These are phyloP conservation scores for Microcera coccophila DNA, from an alignment of 2,329 filamentous ascomycete genomes.

Conservation along the genomic window DNA sequence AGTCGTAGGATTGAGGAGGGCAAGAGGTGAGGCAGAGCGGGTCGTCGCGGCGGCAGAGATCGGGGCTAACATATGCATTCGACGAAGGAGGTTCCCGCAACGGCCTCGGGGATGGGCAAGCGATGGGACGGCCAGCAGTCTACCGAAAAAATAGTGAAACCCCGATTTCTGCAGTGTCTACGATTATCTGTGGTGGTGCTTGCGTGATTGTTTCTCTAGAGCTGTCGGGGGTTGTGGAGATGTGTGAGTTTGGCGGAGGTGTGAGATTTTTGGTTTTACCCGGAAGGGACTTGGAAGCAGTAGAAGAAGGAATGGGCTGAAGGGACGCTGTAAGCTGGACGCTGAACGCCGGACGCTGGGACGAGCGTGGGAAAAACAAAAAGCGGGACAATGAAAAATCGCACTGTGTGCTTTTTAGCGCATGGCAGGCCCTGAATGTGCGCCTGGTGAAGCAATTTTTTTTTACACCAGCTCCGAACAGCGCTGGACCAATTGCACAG, in stretches of 20 bases:
- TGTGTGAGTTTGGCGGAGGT: slow-evolving; percentile 24
- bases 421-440: slow-evolving; percentile 14
- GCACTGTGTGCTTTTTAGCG: slow-evolving; percentile 21
- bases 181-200: neutral
- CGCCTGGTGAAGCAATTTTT: neutral
- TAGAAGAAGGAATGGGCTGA: slow-evolving; percentile 22
- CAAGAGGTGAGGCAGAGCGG: slow-evolving; percentile 11
- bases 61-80: slow-evolving; percentile 25
- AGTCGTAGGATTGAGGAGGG: slow-evolving; percentile 11
- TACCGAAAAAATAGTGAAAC: slow-evolving; percentile 19
- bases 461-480: slow-evolving; percentile 7
- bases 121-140: slow-evolving; percentile 6
- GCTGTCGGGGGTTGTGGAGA: slow-evolving; percentile 17
- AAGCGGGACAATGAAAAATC: slow-evolving; percentile 11
- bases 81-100: slow-evolving; percentile 11
- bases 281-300: slow-evolving; percentile 20
- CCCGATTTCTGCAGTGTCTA: slow-evolving; percentile 9
- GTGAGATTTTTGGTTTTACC: slow-evolving; percentile 26
- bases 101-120: slow-evolving; percentile 10
- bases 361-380: slow-evolving; percentile 27
- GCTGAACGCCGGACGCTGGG: no score
- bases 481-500: slow-evolving; percentile 10
- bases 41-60: slow-evolving; percentile 21
- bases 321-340: no score
- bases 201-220: neutral